Conservation (phyloP, 78 protist genomes). For the Cavenderia fasciculata region DNA sequence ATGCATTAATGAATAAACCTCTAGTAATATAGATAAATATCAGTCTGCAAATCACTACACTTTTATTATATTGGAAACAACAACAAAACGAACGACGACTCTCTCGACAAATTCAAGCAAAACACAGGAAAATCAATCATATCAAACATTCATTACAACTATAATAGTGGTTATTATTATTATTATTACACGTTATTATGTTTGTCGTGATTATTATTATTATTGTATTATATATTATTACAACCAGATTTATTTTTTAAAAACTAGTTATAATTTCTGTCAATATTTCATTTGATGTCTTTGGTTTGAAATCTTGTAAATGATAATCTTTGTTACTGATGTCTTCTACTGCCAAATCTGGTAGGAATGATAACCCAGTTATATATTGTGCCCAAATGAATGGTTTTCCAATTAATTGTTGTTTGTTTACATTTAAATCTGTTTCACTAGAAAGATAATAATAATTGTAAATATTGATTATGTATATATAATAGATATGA, state of each 20-base stretch:
- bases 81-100: not conserved
- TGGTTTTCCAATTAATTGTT: constrained; percentile 43
- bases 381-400: constrained; percentile 68
- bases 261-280: not conserved
- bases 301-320: constrained; percentile 48
- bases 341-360: constrained; percentile 10
- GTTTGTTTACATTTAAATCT: not conserved
- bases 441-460: not conserved
- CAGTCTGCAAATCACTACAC: not conserved
- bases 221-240: too few relatives aligned
- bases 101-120: not conserved
- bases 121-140: not conserved
- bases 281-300: constrained; percentile 45
- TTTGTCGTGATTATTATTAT: not conserved
- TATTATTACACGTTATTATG: too few relatives aligned
- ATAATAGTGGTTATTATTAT: too few relatives aligned
- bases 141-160: too few relatives aligned
- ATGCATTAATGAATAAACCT: constrained; percentile 19
- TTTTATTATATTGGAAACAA: too few relatives aligned
- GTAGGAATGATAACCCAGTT: constrained; percentile 51
- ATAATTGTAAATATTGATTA: not conserved
- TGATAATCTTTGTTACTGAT: constrained; percentile 1
- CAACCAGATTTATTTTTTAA: not conserved
- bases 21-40: not conserved
- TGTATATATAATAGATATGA: constrained; percentile 16